Conservation (phyloP, 139 green algal species). For the Choricystis sp. region DNA sequence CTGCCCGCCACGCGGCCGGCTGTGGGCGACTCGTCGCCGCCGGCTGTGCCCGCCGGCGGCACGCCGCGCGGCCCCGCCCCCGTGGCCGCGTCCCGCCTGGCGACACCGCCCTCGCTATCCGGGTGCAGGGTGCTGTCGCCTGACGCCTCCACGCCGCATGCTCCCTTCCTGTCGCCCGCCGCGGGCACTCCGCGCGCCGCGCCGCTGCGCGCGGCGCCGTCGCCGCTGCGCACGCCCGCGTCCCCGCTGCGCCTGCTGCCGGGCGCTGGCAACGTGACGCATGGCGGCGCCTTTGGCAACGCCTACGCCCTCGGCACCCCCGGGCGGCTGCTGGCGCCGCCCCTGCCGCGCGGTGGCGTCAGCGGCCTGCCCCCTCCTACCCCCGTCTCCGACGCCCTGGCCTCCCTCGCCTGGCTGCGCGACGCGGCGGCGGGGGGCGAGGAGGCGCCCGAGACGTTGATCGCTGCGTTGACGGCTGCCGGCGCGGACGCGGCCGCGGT, state of each 20-base stretch:
- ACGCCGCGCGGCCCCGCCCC: no score
- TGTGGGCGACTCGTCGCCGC: not conserved
- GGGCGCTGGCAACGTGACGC: not conserved
- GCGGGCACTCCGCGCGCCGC: no score
- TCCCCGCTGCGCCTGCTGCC: slow-evolving; percentile 1
- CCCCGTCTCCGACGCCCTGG: slow-evolving; percentile 33
- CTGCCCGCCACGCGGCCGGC: not conserved
- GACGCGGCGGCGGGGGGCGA: slow-evolving; percentile 9
- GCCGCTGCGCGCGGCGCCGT: not conserved
- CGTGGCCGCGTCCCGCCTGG: not conserved
- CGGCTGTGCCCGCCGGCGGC: no score
- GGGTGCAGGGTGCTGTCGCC: not conserved
- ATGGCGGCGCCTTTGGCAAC: not conserved
- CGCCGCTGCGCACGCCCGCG: not conserved
- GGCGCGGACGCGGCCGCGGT: not conserved
- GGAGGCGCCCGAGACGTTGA: no score
- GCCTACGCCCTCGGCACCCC: slow-evolving; percentile 1
- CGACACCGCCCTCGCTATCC: not conserved
- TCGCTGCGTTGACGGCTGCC: no score
- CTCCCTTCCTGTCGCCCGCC: not conserved
- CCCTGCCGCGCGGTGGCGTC: slow-evolving; percentile 4
- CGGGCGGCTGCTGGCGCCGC: slow-evolving; percentile 1
- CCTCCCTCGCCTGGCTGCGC: slow-evolving; percentile 27
- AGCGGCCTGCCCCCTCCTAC: slow-evolving; percentile 7
- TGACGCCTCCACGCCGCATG: not conserved